phyloP scores from a whole-genome alignment of 768 basidiomycete species.

The Leccinum rimulosum region DNA sequence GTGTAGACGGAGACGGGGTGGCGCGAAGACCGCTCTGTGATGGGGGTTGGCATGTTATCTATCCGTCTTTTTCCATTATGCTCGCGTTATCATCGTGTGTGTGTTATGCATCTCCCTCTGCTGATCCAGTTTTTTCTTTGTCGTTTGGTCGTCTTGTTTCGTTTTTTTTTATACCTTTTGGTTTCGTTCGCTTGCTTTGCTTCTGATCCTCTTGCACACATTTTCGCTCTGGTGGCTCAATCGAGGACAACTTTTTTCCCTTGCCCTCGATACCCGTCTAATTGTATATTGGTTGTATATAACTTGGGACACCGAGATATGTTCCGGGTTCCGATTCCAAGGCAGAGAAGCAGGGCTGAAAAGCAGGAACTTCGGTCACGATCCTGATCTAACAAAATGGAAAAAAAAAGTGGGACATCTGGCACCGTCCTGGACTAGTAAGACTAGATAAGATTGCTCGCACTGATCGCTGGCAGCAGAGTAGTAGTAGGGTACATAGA shows the following conservation, averaged over 20 bases:
- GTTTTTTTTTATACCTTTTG: neutral
- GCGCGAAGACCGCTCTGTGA: too few relatives aligned
- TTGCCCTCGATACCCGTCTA: neutral
- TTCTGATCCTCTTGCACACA: neutral
- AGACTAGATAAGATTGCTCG: neutral
- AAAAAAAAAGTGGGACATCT: too few relatives aligned
- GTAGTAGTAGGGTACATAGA: too few relatives aligned
- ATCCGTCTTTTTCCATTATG: neutral
- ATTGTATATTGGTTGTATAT: constrained; percentile 2
- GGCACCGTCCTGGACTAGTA: neutral
- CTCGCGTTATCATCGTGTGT: neutral
- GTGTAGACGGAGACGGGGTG: constrained; percentile 7
- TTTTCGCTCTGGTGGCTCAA: neutral
- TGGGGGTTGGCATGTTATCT: neutral
- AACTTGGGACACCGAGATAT: too few relatives aligned
- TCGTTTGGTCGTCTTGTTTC: neutral
- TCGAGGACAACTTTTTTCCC: neutral
- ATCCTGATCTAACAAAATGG: too few relatives aligned
- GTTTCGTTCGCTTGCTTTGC: neutral
- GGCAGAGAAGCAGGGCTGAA: too few relatives aligned
- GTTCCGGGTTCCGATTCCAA: too few relatives aligned
- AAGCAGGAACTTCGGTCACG: too few relatives aligned
- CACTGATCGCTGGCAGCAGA: neutral
- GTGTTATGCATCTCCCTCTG: neutral
- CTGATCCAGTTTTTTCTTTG: neutral